Evolutionary conservation across 169 alveolate genomes (phyloP).

Genomic region (Fabrea salina): DNA sequence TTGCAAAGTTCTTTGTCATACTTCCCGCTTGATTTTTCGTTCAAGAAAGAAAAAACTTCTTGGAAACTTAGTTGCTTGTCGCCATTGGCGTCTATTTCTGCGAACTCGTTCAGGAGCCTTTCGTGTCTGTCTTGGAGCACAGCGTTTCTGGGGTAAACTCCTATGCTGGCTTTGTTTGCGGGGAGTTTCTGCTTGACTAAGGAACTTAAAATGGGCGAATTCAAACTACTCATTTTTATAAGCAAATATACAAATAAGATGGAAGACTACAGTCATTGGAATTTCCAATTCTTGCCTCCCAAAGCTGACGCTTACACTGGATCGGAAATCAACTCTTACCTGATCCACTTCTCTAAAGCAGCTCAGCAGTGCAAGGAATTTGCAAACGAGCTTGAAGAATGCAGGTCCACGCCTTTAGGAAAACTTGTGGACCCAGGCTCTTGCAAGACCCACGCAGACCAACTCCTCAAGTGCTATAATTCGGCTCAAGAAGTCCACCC

Average conservation of each 20-base stretch:
- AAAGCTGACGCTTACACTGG: neutral
- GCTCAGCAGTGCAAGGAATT: neutral
- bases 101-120: conserved; percentile 4
- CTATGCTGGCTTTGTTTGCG: too few species aligned
- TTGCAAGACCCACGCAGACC: neutral
- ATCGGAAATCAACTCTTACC: neutral
- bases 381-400: neutral
- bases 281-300: conserved; percentile 19
- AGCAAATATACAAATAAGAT: too few species aligned
- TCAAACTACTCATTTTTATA: too few species aligned
- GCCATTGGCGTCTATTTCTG: conserved; percentile 14
- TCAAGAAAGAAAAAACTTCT: conserved; percentile 15
- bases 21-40: neutral
- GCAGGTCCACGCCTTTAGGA: conserved; percentile 22
- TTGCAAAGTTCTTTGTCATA: neutral
- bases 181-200: too few species aligned
- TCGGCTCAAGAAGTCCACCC: neutral
- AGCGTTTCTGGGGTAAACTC: too few species aligned
- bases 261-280: conserved; percentile 17
- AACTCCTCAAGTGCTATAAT: neutral
- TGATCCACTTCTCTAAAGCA: conserved; percentile 7
- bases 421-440: conserved; percentile 15
- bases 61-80: conserved; percentile 5
- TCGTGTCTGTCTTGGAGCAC: conserved; percentile 20
- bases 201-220: too few species aligned